Percentiles rank a stretch among this genome's conserved stretches.
Evolutionary conservation across 2,329 filamentous ascomycete genomes (phyloP).

Genomic region (Chalaropsis thielavioides): DNA sequence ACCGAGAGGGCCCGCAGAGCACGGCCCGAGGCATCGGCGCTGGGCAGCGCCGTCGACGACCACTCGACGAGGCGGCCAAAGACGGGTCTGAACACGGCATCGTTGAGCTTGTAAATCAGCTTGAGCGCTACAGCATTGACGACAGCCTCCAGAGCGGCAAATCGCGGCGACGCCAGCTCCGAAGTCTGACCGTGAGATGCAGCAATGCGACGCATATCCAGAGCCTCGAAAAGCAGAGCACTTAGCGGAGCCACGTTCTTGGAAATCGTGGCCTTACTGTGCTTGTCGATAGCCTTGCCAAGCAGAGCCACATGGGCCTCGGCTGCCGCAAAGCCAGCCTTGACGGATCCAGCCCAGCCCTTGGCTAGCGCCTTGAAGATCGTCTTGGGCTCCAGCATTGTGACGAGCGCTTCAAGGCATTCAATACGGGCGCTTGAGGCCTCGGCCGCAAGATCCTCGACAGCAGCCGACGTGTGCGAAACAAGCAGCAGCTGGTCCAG

Average conservation of each 20-base stretch:
- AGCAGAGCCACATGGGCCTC: conserved; percentile 57
- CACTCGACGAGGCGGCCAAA: conserved; percentile 80
- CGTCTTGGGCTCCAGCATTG: conserved; percentile 62
- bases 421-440: conserved; percentile 50
- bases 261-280: conserved; percentile 62
- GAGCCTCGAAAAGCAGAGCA: conserved; percentile 41
- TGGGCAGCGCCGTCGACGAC: conserved; percentile 44
- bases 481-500: conserved; percentile 57
- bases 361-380: conserved; percentile 58
- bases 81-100: conserved; percentile 80
- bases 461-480: conserved; percentile 56
- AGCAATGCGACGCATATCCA: conserved; percentile 52
- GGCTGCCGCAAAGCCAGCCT: conserved; percentile 46
- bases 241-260: conserved; percentile 61
- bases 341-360: conserved; percentile 54
- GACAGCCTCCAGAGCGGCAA: conserved; percentile 47
- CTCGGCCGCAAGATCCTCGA: conserved; percentile 41
- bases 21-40: conserved; percentile 44
- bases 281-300: conserved; percentile 56
- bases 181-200: conserved; percentile 33
- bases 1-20: conserved; percentile 56
- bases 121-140: conserved; percentile 62
- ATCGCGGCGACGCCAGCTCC: conserved; percentile 31
- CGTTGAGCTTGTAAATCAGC: conserved; percentile 95
- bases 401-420: conserved; percentile 61